These are phyloP conservation scores for Apiospora rasikravindrae DNA, from an alignment of 2,329 filamentous ascomycete genomes.

Conservation along the genomic window DNA sequence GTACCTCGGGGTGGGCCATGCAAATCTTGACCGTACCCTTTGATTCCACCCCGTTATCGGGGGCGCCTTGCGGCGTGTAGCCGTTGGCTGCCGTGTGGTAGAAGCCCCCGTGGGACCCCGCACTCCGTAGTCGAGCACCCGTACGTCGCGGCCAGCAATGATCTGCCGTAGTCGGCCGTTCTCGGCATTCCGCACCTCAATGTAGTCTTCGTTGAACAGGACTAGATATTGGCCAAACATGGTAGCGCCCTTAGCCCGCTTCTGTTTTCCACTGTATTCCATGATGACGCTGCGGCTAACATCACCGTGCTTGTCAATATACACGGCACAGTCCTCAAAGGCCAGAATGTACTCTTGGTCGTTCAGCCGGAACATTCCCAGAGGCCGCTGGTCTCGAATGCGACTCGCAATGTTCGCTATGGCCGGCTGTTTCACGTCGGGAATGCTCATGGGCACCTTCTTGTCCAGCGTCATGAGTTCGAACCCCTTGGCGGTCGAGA, in stretches of 20 bases:
- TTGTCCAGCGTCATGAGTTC: conserved; percentile 97
- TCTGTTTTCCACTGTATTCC: conserved; percentile 93
- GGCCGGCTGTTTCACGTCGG: conserved; percentile 78
- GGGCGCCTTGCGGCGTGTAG: conserved; percentile 38
- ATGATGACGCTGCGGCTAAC: conserved; percentile 93
- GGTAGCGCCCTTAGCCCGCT: conserved; percentile 79
- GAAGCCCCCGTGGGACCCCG: conserved; percentile 62
- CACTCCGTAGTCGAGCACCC: conserved; percentile 85
- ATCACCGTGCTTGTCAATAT: conserved; percentile 97
- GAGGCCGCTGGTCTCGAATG: conserved; percentile 80
- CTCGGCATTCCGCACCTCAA: conserved; percentile 95
- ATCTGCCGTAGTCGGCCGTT: conserved; percentile 94
- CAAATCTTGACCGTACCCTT: conserved; percentile 88
- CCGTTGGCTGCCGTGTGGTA: conserved; percentile 36
- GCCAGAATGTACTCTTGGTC: conserved; percentile 91
- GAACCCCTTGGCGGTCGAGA: conserved; percentile 89
- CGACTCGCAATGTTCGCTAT: conserved; percentile 86
- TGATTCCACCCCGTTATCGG: conserved; percentile 49
- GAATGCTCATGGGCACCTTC: conserved; percentile 93
- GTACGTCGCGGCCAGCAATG: conserved; percentile 88
- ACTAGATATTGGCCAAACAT: conserved; percentile 91
- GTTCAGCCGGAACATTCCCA: conserved; percentile 96
- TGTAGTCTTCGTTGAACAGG: conserved; percentile 94
- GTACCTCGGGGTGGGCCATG: conserved; percentile 90
- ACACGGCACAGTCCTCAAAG: conserved; percentile 96